Conservation (phyloP, 2,329 filamentous ascomycete species). For the Cladosporium cucumerinum region DNA sequence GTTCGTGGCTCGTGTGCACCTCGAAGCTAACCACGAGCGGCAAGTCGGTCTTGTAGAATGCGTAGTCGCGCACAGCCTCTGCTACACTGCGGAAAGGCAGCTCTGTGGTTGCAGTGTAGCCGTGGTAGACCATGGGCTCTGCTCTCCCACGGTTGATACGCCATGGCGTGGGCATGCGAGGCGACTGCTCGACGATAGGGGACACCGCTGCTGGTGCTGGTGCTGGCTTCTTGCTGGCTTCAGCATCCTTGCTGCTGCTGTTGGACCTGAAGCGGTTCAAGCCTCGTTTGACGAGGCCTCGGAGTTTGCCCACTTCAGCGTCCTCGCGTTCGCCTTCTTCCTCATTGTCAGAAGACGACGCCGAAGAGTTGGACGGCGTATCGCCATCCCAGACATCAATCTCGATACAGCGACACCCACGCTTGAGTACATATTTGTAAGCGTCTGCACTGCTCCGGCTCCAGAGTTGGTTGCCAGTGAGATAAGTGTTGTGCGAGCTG, state of each 20-base stretch:
- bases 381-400: constrained; percentile 91
- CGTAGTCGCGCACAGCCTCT: constrained; percentile 70
- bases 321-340: constrained; percentile 31
- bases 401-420: constrained; percentile 85
- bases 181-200: constrained; percentile 10
- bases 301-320: constrained; percentile 34
- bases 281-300: constrained; percentile 29
- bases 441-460: constrained; percentile 73
- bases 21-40: constrained; percentile 91
- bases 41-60: constrained; percentile 68
- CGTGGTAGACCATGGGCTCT: constrained; percentile 35
- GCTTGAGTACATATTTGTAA: constrained; percentile 67
- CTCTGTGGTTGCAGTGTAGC: constrained; percentile 78
- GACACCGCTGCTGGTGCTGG: background rate
- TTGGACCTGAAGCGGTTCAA: constrained; percentile 26
- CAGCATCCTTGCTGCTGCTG: constrained; percentile 18
- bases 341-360: constrained; percentile 35
- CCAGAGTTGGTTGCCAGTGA: constrained; percentile 80
- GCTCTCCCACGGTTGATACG: constrained; percentile 26
- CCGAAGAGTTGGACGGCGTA: constrained; percentile 39
- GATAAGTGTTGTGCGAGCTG: constrained; percentile 91
- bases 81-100: constrained; percentile 86
- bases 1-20: constrained; percentile 75
- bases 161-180: constrained; percentile 30
- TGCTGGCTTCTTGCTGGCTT: constrained; percentile 5